Percentiles rank a stretch among this genome's conserved stretches.
These are phyloP conservation scores for Penicillium turbatum DNA, from an alignment of 495 filamentous ascomycete genomes.

Conservation along the genomic window DNA sequence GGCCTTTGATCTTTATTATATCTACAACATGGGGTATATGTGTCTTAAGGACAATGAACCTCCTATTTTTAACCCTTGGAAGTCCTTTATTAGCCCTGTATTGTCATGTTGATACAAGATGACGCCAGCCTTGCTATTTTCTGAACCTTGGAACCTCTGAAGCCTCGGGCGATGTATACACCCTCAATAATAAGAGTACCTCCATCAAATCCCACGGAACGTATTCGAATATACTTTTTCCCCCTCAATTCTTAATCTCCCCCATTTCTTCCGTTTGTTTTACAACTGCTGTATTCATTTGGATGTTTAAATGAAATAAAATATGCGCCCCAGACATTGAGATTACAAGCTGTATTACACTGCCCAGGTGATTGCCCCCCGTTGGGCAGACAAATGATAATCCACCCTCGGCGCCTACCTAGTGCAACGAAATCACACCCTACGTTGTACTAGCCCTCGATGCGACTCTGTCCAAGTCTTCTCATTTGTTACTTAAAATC, in stretches of 20 bases:
- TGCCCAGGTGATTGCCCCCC: neutral
- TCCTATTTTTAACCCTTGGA: no score
- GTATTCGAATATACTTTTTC: neutral
- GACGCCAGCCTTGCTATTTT: neutral
- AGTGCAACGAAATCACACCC: neutral
- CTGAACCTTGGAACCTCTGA: neutral
- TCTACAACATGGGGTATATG: neutral
- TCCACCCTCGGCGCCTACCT: neutral
- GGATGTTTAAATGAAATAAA: no score
- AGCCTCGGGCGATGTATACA: neutral
- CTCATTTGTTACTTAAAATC: neutral
- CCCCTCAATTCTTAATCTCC: no score
- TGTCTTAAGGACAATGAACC: neutral
- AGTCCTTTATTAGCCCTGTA: neutral
- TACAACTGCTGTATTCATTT: no score
- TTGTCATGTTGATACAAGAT: neutral
- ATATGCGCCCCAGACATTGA: neutral
- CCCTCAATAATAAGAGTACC: no score
- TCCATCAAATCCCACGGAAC: neutral
- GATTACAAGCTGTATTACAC: neutral
- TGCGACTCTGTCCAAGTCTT: neutral
- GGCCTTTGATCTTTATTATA: neutral
- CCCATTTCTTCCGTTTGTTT: no score
- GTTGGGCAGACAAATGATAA: slow-evolving; percentile 8
- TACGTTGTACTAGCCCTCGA: neutral